Base-by-base conservation (phyloP, 2,329 filamentous ascomycete genomes). In the Phyllachora maydis region DNA sequence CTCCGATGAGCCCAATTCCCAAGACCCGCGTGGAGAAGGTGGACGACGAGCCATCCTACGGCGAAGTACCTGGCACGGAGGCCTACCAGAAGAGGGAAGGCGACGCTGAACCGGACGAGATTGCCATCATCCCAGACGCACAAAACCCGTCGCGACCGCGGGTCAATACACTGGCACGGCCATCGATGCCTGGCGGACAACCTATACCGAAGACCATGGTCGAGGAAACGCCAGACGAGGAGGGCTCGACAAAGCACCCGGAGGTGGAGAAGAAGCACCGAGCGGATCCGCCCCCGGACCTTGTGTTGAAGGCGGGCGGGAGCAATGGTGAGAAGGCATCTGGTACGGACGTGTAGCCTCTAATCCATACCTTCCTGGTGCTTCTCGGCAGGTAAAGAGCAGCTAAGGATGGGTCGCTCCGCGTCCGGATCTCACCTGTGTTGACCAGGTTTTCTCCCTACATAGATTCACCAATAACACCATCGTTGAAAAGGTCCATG, bases 31-130 rank as follows among this genome's bases (percentile, higher is more conserved):
- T 69, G 16, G 63, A 70, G 38, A 64, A 57, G 45, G 51, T 68
- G 28, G 58, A 65, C 37, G 51, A 64, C 33, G 53, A 60, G 38
- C 54, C 58, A 9, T 57, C 62, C 19, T 58, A 70, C 34, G 66
- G 64, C 29, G 63, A 72, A 42, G 59, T 70, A 19, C 65, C 65
- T 2, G 64, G 63, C 16, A 70, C 65, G 4, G 53, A 59, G 25
- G 62, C 63, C 8, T 63, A 68, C 36, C 41, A 55, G 18, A 50
- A 56, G 43, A 54, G 64, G 34, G 55, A 57, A 28, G 52, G 52
- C 15, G 65, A 72, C 40, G 65, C 65, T 9, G 47, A 52, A 22
- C 64, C 66, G 10, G 65, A 73, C 34, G 59, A 70, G 43, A 63
- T 70, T 35, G 59, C 61, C 25, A 45, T 64, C 25, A 39, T 55